Conservation (phyloP, 495 filamentous ascomycete species). For the Ramalina peruviana region DNA sequence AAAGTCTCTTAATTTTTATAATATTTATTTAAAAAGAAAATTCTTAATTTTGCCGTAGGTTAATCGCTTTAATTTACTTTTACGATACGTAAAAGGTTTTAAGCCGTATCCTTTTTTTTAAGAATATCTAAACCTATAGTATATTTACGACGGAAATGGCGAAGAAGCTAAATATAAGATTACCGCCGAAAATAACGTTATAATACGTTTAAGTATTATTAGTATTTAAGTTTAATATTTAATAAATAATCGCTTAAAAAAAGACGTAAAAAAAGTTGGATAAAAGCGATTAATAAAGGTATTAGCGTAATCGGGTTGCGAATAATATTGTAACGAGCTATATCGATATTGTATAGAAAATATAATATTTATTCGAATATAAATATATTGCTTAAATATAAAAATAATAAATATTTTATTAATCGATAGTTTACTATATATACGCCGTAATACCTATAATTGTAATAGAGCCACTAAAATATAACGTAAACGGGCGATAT, state of each 20-base stretch:
- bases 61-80: too few relatives aligned
- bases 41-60: too few relatives aligned
- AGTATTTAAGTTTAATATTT: conserved; percentile 28
- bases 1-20: too few relatives aligned
- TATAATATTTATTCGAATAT: conserved; percentile 63
- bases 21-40: too few relatives aligned
- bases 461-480: conserved; percentile 35
- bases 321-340: conserved; percentile 51
- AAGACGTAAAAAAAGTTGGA: conserved; percentile 56
- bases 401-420: conserved; percentile 6
- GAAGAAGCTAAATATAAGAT: conserved; percentile 53
- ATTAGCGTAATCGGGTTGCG: conserved; percentile 53
- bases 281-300: conserved; percentile 47
- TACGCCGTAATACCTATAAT: conserved; percentile 48
- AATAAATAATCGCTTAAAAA: conserved; percentile 54
- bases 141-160: conserved; percentile 35
- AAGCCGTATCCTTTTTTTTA: conserved; percentile 28
- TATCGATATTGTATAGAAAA: conserved; percentile 54
- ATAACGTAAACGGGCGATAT: conserved; percentile 43
- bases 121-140: conserved; percentile 43
- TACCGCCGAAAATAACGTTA: conserved; percentile 54
- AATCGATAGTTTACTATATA: conserved; percentile 44
- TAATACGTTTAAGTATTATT: conserved; percentile 54
- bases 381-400: conserved; percentile 7
- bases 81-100: conserved; percentile 10